These are phyloP conservation scores for Zizania palustris DNA, from an alignment of 202 grass and related monocot species.

Conservation along the genomic window DNA sequence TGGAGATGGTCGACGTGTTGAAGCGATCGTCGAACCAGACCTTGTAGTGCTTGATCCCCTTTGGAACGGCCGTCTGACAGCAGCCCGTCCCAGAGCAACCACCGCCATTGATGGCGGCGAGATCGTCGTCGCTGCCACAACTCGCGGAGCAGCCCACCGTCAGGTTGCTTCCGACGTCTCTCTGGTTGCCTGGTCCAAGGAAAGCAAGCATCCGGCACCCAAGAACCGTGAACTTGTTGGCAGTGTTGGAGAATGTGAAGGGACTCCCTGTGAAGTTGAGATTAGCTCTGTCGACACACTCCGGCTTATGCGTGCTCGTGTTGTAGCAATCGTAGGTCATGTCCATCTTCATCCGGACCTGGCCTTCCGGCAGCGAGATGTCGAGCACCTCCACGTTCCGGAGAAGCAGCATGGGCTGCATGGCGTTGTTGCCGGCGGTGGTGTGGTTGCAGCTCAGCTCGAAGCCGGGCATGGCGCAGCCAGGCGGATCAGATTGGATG, in stretches of 20 bases:
- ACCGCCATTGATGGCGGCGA: not conserved
- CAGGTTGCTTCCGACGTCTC: not conserved
- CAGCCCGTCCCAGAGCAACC: slow-evolving; percentile 54
- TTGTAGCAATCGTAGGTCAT: not conserved
- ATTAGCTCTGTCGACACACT: not conserved
- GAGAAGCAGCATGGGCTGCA: not conserved
- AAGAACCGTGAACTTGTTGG: slow-evolving; percentile 39
- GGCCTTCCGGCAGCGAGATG: not conserved
- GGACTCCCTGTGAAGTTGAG: not conserved
- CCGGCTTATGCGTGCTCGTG: not conserved
- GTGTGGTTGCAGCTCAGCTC: slow-evolving; percentile 10
- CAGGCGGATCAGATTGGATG: not conserved
- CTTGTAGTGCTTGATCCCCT: not conserved
- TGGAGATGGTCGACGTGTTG: not conserved
- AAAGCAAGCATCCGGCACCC: slow-evolving; percentile 37
- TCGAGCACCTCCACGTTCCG: not conserved
- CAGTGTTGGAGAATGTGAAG: not conserved
- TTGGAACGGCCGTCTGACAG: slow-evolving; percentile 46
- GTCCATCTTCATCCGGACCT: not conserved
- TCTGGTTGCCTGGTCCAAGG: not conserved
- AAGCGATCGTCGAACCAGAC: not conserved
- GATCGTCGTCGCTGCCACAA: not conserved
- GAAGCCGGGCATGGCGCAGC: not conserved
- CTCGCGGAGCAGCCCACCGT: slow-evolving; percentile 20
- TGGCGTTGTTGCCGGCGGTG: too few relatives aligned